Percentiles rank a stretch among this genome's conserved stretches.
Evolutionary conservation across 441 rosid genomes (phyloP).

Genomic region (Populus trichocarpa): DNA sequence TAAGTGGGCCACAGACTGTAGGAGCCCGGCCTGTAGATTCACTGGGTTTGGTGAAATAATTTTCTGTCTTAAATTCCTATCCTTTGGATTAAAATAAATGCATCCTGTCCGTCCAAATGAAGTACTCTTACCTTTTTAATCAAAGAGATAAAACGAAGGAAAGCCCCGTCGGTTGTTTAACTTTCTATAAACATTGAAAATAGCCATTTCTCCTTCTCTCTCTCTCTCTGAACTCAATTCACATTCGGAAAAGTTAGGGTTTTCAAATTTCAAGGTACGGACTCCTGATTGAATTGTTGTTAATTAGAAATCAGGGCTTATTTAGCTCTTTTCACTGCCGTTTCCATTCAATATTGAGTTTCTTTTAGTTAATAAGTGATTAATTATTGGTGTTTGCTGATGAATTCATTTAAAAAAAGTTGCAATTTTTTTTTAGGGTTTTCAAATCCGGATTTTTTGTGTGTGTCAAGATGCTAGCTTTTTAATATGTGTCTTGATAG

Average conservation of each 20-base stretch:
- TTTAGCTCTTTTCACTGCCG: not conserved
- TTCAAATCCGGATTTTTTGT: not conserved
- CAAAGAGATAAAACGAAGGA: not conserved
- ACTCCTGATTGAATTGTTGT: not conserved
- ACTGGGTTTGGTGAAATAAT: not conserved
- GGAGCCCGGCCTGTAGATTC: not conserved
- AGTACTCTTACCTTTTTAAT: not conserved
- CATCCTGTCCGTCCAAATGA: conserved; percentile 20
- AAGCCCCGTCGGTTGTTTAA: not conserved
- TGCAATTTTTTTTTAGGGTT: not conserved
- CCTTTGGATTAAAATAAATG: conserved; percentile 19
- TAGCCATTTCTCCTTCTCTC: not conserved
- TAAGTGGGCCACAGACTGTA: not conserved
- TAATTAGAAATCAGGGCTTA: not conserved
- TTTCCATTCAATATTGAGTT: not conserved
- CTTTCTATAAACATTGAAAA: not conserved
- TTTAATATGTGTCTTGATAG: not conserved
- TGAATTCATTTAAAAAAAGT: not conserved
- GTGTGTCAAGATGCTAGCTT: not conserved
- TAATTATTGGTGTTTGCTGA: not conserved
- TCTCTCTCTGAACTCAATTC: not conserved
- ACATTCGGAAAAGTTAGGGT: conserved; percentile 7
- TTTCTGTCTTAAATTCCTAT: not conserved
- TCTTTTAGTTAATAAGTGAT: not conserved
- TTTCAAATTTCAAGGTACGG: conserved; percentile 10